Conservation (phyloP, 1,284 basidiomycete genomes). For the Takashimella koratensis region DNA sequence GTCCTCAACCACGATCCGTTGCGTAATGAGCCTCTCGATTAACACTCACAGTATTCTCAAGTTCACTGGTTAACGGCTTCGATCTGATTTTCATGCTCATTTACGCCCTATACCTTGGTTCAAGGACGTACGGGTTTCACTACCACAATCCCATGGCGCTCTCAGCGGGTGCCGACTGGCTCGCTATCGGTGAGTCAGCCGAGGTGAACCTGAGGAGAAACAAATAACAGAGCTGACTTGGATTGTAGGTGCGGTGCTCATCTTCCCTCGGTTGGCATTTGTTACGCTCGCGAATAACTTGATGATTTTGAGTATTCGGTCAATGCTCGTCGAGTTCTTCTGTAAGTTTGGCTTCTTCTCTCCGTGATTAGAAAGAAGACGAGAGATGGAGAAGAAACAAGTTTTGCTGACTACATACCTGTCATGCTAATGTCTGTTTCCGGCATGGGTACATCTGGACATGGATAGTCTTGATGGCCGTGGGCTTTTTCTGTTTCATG, state of each 20-base stretch:
- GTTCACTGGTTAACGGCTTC: slow-evolving; percentile 65
- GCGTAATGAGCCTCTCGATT: too few relatives aligned
- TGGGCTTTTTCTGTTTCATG: slow-evolving; percentile 72
- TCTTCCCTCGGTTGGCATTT: slow-evolving; percentile 84
- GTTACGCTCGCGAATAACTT: slow-evolving; percentile 83
- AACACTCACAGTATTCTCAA: slow-evolving; percentile 38
- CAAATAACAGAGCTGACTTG: neutral
- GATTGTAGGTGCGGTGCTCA: slow-evolving; percentile 72
- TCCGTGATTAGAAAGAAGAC: too few relatives aligned
- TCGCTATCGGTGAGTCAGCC: slow-evolving; percentile 35
- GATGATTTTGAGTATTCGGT: slow-evolving; percentile 51
- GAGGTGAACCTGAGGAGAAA: neutral
- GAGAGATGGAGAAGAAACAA: too few relatives aligned
- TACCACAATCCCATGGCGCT: slow-evolving; percentile 60
- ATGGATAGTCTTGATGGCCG: slow-evolving; percentile 63
- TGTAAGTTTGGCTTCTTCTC: slow-evolving; percentile 26
- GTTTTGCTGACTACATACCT: neutral
- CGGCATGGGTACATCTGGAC: too few relatives aligned
- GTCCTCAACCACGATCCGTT: too few relatives aligned
- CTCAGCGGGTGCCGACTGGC: slow-evolving; percentile 38
- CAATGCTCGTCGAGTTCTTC: slow-evolving; percentile 49
- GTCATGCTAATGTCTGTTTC: too few relatives aligned
- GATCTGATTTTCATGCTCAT: slow-evolving; percentile 72
- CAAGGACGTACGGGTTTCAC: slow-evolving; percentile 69
- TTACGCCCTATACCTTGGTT: slow-evolving; percentile 67